These are phyloP conservation scores for Hypoxylon fragiforme DNA, from an alignment of 495 filamentous ascomycete species.

Conservation along the genomic window DNA sequence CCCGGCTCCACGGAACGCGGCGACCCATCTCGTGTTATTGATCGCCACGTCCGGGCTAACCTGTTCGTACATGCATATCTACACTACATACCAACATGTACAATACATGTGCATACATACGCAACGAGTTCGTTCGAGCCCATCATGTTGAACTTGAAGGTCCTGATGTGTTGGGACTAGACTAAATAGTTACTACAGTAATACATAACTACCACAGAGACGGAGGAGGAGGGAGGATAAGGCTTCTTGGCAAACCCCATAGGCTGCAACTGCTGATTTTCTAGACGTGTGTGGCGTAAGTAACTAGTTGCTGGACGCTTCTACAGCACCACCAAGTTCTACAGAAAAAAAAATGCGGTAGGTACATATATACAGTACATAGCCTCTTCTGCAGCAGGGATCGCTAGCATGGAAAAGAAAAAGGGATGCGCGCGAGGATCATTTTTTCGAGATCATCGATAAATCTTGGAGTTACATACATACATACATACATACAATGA, in stretches of 20 bases:
- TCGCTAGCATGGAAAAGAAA: slow-evolving; percentile 23
- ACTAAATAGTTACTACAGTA: too few relatives aligned
- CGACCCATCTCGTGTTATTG: slow-evolving; percentile 23
- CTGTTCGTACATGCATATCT: slow-evolving; percentile 2
- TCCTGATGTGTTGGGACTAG: too few relatives aligned
- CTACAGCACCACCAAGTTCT: slow-evolving; percentile 9
- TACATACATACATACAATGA: too few relatives aligned
- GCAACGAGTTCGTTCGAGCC: too few relatives aligned
- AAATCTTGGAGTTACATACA: too few relatives aligned
- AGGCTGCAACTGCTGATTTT: background rate
- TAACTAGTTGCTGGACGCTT: slow-evolving; percentile 9
- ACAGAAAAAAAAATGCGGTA: background rate
- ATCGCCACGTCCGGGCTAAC: slow-evolving; percentile 3
- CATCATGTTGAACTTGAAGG: too few relatives aligned
- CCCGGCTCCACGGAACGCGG: slow-evolving; percentile 7
- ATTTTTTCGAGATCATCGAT: slow-evolving; percentile 4
- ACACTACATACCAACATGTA: too few relatives aligned
- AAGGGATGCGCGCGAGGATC: slow-evolving; percentile 19
- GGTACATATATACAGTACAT: slow-evolving; percentile 3
- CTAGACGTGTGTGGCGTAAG: slow-evolving; percentile 20
- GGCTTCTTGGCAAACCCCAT: slow-evolving; percentile 10
- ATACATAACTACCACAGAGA: too few relatives aligned
- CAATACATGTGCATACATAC: too few relatives aligned
- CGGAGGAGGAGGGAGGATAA: too few relatives aligned
- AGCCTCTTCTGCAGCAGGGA: too few relatives aligned